phyloP scores from a whole-genome alignment of 306 rosid species.

The barrel medic (Medicago truncatula) region MtrunA17r5.0-ANR NC_053049.1:8251001-8251500 shows the following conservation, averaged over 20 bases:
- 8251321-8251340: not conserved
- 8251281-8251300: not conserved
- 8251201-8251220: not conserved
- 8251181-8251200: constrained; percentile 22
- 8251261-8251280: not conserved
- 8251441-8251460: too few relatives aligned
- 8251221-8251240: not conserved
- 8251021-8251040: not conserved
- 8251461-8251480: not conserved
- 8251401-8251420: too few relatives aligned
- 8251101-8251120: constrained; percentile 48
- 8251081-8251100: constrained; percentile 25
- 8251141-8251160: constrained; percentile 67
- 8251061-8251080: constrained; percentile 5
- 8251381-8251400: too few relatives aligned
- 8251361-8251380: too few relatives aligned
- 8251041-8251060: not conserved
- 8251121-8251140: constrained; percentile 87
- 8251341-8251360: too few relatives aligned
- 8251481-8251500: constrained; percentile 15
- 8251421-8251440: too few relatives aligned
- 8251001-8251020: too few relatives aligned
- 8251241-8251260: constrained; percentile 5
- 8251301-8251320: not conserved
- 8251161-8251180: constrained; percentile 76